Percentiles rank a stretch among this genome's conserved stretches.
Evolutionary conservation across 768 basidiomycete genomes (phyloP).

Genomic region (Lenzites betulinus): DNA sequence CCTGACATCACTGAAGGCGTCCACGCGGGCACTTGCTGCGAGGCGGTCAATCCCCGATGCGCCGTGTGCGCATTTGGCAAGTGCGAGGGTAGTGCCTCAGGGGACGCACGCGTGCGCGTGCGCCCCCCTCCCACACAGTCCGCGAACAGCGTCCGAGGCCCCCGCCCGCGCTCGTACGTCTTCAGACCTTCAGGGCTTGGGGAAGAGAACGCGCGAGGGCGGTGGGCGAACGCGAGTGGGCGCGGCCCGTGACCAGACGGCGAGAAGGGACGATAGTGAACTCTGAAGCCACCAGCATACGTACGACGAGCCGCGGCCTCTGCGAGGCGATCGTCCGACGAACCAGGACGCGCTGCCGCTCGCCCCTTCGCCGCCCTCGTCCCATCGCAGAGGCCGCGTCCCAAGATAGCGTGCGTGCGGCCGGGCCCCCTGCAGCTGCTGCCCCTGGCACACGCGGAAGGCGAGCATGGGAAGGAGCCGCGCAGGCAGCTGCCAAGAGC

Average conservation of each 20-base stretch:
- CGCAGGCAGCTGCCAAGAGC: conserved; percentile 10
- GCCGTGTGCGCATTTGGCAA: background rate
- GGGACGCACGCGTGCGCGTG: background rate
- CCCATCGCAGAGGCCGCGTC: background rate
- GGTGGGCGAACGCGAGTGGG: no score
- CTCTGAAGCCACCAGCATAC: no score
- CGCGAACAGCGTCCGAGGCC: background rate
- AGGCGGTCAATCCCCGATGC: background rate
- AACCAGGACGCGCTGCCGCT: background rate
- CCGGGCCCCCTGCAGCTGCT: background rate
- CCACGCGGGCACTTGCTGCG: background rate
- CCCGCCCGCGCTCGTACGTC: no score
- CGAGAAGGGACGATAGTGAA: no score
- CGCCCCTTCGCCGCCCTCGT: background rate
- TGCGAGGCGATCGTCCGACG: background rate
- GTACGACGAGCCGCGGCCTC: background rate
- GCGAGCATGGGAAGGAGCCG: conserved; percentile 5
- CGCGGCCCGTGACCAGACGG: no score
- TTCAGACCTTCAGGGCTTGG: no score
- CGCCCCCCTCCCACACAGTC: background rate
- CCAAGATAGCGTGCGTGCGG: background rate
- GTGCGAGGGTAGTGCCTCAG: background rate
- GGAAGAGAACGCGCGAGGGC: no score
- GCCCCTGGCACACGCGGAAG: conserved; percentile 1
- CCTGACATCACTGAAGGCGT: background rate